phyloP scores from a whole-genome alignment of 495 filamentous ascomycete genomes.

The Talaromyces nanjingensis region DNA sequence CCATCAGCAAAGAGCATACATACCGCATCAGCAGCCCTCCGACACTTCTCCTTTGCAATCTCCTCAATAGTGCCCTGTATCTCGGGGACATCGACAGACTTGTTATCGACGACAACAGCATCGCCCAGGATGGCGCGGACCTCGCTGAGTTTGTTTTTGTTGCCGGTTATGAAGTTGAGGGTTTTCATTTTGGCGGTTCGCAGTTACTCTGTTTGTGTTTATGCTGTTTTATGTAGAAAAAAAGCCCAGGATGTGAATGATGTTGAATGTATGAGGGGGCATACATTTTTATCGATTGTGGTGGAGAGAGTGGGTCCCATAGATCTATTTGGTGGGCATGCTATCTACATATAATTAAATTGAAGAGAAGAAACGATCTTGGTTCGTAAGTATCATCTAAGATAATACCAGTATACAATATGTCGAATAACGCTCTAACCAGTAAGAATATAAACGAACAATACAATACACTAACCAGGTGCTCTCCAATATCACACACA shows the following conservation, averaged over 20 bases:
- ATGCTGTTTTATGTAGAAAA: background rate
- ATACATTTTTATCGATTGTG: background rate
- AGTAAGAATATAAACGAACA: background rate
- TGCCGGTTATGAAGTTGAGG: constrained; percentile 94
- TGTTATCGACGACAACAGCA: constrained; percentile 64
- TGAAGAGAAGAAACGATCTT: background rate
- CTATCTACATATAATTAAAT: background rate
- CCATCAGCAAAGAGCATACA: constrained; percentile 2
- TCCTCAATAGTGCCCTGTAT: constrained; percentile 92
- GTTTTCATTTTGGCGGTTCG: constrained; percentile 17
- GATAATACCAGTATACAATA: background rate
- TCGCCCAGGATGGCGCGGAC: constrained; percentile 77
- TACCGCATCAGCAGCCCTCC: constrained; percentile 51
- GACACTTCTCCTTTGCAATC: constrained; percentile 80
- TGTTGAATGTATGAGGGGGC: background rate
- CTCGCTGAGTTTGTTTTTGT: constrained; percentile 85
- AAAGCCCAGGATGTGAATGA: no score
- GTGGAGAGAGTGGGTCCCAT: background rate
- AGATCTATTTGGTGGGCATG: background rate
- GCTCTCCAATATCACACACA: background rate
- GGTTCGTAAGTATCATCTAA: background rate
- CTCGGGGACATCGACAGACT: constrained; percentile 73
- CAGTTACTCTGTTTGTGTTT: background rate
- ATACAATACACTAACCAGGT: background rate
- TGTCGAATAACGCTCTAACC: background rate